Percentiles rank a stretch among this genome's conserved stretches.
phyloP scores from a whole-genome alignment of 2,329 filamentous ascomycete species.

The Diaporthe sp. region DNA sequence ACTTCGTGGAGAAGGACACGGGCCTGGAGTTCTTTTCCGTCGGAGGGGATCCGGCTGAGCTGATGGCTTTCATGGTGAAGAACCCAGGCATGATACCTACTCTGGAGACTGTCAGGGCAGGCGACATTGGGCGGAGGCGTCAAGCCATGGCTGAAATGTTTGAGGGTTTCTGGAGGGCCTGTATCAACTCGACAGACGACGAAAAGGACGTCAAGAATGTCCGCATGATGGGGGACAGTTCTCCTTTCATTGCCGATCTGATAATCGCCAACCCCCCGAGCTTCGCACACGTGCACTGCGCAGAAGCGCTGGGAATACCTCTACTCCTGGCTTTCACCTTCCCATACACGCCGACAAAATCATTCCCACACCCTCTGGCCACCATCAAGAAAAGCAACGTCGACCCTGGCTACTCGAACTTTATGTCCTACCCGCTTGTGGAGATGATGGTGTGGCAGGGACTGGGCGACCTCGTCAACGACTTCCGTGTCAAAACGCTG shows the following conservation, averaged over 20 bases:
- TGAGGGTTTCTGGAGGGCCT: constrained; percentile 84
- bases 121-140: constrained; percentile 78
- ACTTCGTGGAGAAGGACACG: constrained; percentile 80
- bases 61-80: constrained; percentile 93
- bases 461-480: constrained; percentile 82
- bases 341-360: constrained; percentile 81
- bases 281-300: constrained; percentile 84
- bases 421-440: constrained; percentile 84
- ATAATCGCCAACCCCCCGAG: constrained; percentile 88
- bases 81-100: constrained; percentile 84
- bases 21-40: constrained; percentile 86
- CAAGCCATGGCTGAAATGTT: constrained; percentile 86
- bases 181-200: constrained; percentile 80
- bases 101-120: constrained; percentile 78
- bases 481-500: constrained; percentile 78
- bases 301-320: constrained; percentile 82
- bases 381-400: constrained; percentile 81
- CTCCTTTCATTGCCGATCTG: constrained; percentile 78
- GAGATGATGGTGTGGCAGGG: constrained; percentile 95
- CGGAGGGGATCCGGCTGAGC: constrained; percentile 82
- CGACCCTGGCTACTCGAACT: constrained; percentile 81
- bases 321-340: constrained; percentile 92
- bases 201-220: constrained; percentile 71
- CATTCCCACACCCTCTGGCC: constrained; percentile 83
- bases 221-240: constrained; percentile 74